phyloP scores from a whole-genome alignment of 2,329 filamentous ascomycete genomes.

The Alternaria hordeiaustralica region DNA sequence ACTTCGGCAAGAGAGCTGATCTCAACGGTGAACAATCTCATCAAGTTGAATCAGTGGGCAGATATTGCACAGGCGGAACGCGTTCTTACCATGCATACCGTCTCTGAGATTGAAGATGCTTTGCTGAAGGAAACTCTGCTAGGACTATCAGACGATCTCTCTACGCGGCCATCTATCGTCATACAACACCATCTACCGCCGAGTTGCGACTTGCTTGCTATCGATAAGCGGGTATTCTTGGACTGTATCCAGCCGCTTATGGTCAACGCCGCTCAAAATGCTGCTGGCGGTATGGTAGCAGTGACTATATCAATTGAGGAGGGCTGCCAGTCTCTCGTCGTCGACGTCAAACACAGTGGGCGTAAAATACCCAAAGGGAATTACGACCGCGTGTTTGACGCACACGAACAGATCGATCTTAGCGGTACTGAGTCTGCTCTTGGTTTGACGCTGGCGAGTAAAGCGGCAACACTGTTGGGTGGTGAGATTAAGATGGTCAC shows the following conservation, averaged over 20 bases:
- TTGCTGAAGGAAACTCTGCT: conserved; percentile 39
- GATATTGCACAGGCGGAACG: conserved; percentile 35
- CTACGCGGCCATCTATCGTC: conserved; percentile 38
- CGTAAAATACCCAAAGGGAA: conserved; percentile 48
- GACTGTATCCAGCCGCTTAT: conserved; percentile 53
- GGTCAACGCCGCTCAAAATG: conserved; percentile 53
- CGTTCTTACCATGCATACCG: conserved; percentile 32
- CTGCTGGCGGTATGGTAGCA: conserved; percentile 46
- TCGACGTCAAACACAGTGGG: conserved; percentile 55
- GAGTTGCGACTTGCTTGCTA: conserved; percentile 40
- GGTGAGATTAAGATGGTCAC: conserved; percentile 49
- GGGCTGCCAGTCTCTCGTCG: conserved; percentile 39
- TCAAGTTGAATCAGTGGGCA: conserved; percentile 53
- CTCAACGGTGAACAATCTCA: conserved; percentile 55
- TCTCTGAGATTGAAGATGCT: conserved; percentile 42
- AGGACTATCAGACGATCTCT: conserved; percentile 38
- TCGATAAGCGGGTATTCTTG: conserved; percentile 51
- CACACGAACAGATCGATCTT: conserved; percentile 52
- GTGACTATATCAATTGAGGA: conserved; percentile 41
- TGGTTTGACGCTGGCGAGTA: conserved; percentile 53
- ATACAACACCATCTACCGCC: conserved; percentile 41
- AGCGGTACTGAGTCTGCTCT: conserved; percentile 52
- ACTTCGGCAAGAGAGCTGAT: conserved; percentile 53
- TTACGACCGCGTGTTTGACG: conserved; percentile 51
- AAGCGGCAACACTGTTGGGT: conserved; percentile 51